Conservation (phyloP, 1,284 basidiomycete species). For the Omphalotus olearius region DNA sequence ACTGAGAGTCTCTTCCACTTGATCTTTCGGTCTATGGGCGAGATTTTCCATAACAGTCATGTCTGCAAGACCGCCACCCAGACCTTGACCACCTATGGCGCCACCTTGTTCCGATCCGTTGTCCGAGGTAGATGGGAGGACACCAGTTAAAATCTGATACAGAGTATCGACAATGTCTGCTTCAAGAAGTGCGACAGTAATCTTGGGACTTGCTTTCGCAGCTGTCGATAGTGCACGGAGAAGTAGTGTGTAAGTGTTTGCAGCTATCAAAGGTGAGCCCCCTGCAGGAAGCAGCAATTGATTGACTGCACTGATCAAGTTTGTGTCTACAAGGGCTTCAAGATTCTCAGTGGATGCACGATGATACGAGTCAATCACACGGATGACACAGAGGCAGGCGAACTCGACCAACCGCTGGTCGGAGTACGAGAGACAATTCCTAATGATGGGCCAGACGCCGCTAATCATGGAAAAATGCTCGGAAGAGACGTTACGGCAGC, state of each 20-base stretch:
- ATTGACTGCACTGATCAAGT: conserved; percentile 83
- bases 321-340: conserved; percentile 78
- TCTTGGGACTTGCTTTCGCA: conserved; percentile 82
- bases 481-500: conserved; percentile 84
- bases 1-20: conserved; percentile 88
- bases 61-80: conserved; percentile 84
- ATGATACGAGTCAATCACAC: conserved; percentile 87
- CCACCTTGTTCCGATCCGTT: conserved; percentile 62
- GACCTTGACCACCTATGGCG: conserved; percentile 60
- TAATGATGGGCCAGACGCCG: conserved; percentile 88
- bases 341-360: conserved; percentile 81
- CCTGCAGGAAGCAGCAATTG: conserved; percentile 82
- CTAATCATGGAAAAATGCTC: conserved; percentile 87
- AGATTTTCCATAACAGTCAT: conserved; percentile 98
- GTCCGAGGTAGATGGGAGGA: conserved; percentile 65
- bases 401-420: conserved; percentile 94
- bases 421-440: conserved; percentile 85
- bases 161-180: conserved; percentile 88
- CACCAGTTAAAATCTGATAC: conserved; percentile 91
- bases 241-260: conserved; percentile 86
- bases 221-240: conserved; percentile 84
- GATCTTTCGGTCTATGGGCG: conserved; percentile 94
- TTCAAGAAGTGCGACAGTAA: conserved; percentile 81
- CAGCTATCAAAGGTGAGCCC: conserved; percentile 78
- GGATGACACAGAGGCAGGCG: conserved; percentile 88